Evolutionary conservation across 139 green algal genomes (phyloP).

Genomic region (Tetraselmis chui): DNA sequence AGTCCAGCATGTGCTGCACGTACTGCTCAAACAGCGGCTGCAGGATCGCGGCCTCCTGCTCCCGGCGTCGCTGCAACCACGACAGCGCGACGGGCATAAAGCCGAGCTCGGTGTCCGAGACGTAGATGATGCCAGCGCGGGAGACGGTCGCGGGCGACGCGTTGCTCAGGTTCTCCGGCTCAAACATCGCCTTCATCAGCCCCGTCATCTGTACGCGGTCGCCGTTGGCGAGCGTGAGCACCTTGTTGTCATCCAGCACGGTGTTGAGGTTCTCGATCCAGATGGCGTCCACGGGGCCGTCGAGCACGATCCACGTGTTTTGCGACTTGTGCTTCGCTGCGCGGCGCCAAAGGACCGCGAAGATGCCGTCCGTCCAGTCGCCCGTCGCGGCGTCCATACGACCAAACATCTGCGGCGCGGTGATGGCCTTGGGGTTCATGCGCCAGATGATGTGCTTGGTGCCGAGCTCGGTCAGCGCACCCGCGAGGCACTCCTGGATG

Average conservation of each 20-base stretch:
- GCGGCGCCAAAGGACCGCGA: constrained; percentile 86
- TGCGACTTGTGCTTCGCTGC: constrained; percentile 81
- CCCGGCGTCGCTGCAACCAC: constrained; percentile 62
- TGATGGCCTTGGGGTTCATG: constrained; percentile 90
- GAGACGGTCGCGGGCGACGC: constrained; percentile 91
- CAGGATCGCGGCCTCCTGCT: constrained; percentile 50
- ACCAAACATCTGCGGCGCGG: constrained; percentile 83
- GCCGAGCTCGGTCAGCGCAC: constrained; percentile 74
- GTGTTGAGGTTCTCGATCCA: constrained; percentile 99
- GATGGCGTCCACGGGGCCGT: constrained; percentile 92
- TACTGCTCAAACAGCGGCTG: constrained; percentile 77
- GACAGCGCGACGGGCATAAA: constrained; percentile 78
- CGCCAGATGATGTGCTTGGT: constrained; percentile 86
- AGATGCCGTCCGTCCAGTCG: constrained; percentile 95
- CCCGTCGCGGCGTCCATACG: constrained; percentile 79
- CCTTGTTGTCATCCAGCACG: constrained; percentile 94
- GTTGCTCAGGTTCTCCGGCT: constrained; percentile 92
- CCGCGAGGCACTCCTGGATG: constrained; percentile 79
- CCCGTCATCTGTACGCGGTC: constrained; percentile 90
- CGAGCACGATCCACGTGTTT: constrained; percentile 93
- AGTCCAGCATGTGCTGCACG: constrained; percentile 66
- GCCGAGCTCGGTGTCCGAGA: constrained; percentile 81
- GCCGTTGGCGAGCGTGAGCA: constrained; percentile 93
- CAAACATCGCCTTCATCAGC: constrained; percentile 89
- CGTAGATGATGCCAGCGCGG: constrained; percentile 91